Evolutionary conservation across 2,329 filamentous ascomycete species (phyloP).

Genomic region (Drechslerella dactyloides): DNA sequence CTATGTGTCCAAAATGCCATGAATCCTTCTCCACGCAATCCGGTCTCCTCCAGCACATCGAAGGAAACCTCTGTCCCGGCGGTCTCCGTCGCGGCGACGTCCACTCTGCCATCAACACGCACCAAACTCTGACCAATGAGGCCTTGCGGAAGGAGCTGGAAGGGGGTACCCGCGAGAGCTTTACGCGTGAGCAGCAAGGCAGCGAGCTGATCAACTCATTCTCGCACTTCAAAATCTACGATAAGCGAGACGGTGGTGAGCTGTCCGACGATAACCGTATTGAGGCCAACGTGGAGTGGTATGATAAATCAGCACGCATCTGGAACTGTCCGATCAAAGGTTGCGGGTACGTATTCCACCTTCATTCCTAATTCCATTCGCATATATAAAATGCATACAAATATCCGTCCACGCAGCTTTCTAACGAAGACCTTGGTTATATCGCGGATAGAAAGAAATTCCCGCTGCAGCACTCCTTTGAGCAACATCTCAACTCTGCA

Average conservation of each 20-base stretch:
- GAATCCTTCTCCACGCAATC: slow-evolving; percentile 49
- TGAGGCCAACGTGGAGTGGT: slow-evolving; percentile 15
- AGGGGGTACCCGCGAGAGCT: not conserved
- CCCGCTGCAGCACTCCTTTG: not conserved
- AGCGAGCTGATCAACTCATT: slow-evolving; percentile 24
- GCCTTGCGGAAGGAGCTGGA: slow-evolving; percentile 6
- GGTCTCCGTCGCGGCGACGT: slow-evolving; percentile 37
- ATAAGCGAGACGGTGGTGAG: not conserved
- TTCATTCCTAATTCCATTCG: not conserved
- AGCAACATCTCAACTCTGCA: slow-evolving; percentile 40
- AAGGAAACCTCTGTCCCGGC: slow-evolving; percentile 51
- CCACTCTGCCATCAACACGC: slow-evolving; percentile 4
- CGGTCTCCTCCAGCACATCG: slow-evolving; percentile 53
- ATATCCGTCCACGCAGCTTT: not conserved
- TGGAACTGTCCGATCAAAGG: slow-evolving; percentile 17
- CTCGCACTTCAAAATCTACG: slow-evolving; percentile 38
- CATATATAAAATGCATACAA: too few relatives aligned
- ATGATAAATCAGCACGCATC: not conserved
- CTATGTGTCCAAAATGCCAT: slow-evolving; percentile 50
- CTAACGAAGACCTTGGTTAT: not conserved
- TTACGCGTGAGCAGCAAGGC: not conserved
- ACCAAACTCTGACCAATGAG: slow-evolving; percentile 18
- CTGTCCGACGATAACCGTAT: slow-evolving; percentile 4
- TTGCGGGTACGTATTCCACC: slow-evolving; percentile 19
- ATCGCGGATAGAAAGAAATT: slow-evolving; percentile 19